Conservation (phyloP, 2,329 filamentous ascomycete species). For the Pseudogymnoascus sp. region DNA sequence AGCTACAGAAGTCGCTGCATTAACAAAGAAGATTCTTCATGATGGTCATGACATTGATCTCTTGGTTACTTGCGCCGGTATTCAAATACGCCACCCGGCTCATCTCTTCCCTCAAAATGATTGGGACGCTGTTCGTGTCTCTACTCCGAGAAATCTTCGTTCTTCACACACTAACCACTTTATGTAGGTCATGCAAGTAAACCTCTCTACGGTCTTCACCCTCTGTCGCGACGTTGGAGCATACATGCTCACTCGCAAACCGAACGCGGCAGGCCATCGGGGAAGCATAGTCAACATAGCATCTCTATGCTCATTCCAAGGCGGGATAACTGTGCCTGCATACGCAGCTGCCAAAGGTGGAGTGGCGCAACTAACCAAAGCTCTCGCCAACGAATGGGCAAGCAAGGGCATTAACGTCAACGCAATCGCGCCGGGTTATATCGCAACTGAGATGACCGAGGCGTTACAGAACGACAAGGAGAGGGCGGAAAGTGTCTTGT, state of each 20-base stretch:
- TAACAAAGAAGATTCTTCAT: no score
- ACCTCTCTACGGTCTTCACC: conserved; percentile 70
- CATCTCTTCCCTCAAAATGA: conserved; percentile 69
- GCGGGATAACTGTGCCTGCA: conserved; percentile 79
- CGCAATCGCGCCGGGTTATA: conserved; percentile 77
- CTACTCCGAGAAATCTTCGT: background rate
- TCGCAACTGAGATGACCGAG: conserved; percentile 81
- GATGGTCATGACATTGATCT: no score
- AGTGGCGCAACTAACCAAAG: conserved; percentile 77
- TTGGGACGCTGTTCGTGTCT: conserved; percentile 53
- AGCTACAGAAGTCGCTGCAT: conserved; percentile 40
- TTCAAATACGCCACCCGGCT: conserved; percentile 64
- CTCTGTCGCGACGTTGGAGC: conserved; percentile 66
- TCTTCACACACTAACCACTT: background rate
- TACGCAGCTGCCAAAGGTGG: conserved; percentile 84
- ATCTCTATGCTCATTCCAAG: conserved; percentile 81
- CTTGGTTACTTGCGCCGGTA: no score
- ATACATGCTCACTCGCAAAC: conserved; percentile 59
- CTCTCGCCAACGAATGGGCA: conserved; percentile 76
- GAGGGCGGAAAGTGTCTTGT: conserved; percentile 61
- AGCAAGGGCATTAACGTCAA: conserved; percentile 69
- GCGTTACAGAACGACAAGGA: conserved; percentile 64
- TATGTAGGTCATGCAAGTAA: conserved; percentile 65
- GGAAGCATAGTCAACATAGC: conserved; percentile 80
- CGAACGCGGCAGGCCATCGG: conserved; percentile 41